Evolutionary conservation across 345 rosid species (phyloP).

Genomic region (Bruguiera parviflora): DNA sequence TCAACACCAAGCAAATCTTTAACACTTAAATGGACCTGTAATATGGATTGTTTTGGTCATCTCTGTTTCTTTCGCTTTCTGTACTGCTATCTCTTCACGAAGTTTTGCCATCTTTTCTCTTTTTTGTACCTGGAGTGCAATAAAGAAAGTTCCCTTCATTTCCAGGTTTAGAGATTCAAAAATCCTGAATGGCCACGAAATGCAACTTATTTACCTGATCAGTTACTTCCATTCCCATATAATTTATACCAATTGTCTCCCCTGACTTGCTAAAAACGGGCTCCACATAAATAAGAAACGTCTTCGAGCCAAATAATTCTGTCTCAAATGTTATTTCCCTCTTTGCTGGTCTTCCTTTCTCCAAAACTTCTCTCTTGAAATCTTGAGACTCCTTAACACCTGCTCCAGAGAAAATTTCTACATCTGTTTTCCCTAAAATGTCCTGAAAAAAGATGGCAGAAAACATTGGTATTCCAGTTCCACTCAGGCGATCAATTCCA

Average conservation of each 20-base stretch:
- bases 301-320: slow-evolving; percentile 75
- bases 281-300: slow-evolving; percentile 81
- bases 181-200: slow-evolving; percentile 1
- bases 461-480: neutral
- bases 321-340: slow-evolving; percentile 90
- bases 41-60: slow-evolving; percentile 90
- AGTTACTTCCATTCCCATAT: slow-evolving; percentile 96
- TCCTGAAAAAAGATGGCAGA: slow-evolving; percentile 43
- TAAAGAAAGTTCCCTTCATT: slow-evolving; percentile 4
- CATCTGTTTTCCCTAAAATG: slow-evolving; percentile 82
- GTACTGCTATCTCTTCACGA: slow-evolving; percentile 93
- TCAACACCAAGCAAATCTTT: slow-evolving; percentile 3
- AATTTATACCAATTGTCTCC: slow-evolving; percentile 87
- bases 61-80: slow-evolving; percentile 94
- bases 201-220: slow-evolving; percentile 62
- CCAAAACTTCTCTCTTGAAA: slow-evolving; percentile 87
- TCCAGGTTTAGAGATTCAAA: neutral
- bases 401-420: slow-evolving; percentile 81
- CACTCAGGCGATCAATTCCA: neutral
- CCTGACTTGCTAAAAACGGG: slow-evolving; percentile 86
- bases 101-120: slow-evolving; percentile 85
- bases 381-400: slow-evolving; percentile 96
- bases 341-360: slow-evolving; percentile 83
- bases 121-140: slow-evolving; percentile 54
- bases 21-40: slow-evolving; percentile 52